Base-by-base conservation (phyloP, 2,329 filamentous ascomycete species). In the Diplodia scrobiculata region DNA sequence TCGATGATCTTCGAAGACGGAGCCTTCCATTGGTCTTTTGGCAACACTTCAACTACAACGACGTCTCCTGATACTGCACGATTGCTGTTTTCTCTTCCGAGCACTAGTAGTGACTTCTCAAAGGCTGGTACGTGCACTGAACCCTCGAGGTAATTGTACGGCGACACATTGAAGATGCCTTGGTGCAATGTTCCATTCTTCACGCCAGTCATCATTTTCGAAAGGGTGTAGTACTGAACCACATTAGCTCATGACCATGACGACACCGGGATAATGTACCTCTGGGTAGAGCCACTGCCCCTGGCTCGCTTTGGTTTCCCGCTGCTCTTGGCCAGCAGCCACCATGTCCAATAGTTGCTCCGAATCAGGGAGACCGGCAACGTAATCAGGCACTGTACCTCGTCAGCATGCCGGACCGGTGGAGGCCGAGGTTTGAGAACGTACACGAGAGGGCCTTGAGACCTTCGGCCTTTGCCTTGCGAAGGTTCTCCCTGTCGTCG, bases 61-160 rank as follows among this genome's bases (percentile, higher is more conserved):
- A 95, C 81, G 78, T 99, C 95, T 25, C 94, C 94, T 68, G 95
- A 91, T 21, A 99, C 89, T 27, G 94, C 88, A 70, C 95, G 87
- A 79, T 98, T 99, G 82, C 96, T 97, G 78, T 96, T 97, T 73
- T 99, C 95, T 68, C 95, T 86, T 13, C 95, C 95, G 17, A 98
- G 84, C 54, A 99, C 86, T 17, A 99, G 83, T 34, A 99, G 85
- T 1, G 92, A 85, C 73, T 95, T 96, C 67, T 95, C 89, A 73
- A 99, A 99, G 4, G 93, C 87, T 0, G 93, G 87, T 0, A 96
- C 92, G 72, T 94, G 89, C 68, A 98, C 90, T 0, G 92, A 92
- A 1, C 92, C 95, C 77, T 99, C 95, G 11, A 99, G 84, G 72
- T 98, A 99, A 80, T 99, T 99, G 83, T 98, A 99, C 0, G 92